phyloP scores from a whole-genome alignment of 208 protist species.

The Crithidia acanthocephali region DNA sequence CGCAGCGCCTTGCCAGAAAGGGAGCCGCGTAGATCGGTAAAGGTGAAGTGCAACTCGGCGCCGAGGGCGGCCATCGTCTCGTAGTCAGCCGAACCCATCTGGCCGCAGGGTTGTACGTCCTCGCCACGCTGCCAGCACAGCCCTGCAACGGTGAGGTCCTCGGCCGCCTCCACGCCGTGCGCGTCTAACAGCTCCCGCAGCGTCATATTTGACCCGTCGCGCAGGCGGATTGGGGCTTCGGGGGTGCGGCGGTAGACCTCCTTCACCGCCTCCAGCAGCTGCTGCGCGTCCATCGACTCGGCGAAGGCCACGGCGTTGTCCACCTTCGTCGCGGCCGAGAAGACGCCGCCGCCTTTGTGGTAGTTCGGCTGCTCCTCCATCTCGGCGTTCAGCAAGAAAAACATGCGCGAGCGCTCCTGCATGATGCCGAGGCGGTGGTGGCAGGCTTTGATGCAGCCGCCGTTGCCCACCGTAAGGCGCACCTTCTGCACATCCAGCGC shows the following conservation, averaged over 20 bases:
- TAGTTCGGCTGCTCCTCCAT: slow-evolving; percentile 84
- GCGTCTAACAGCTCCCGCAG: slow-evolving; percentile 73
- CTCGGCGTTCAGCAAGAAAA: slow-evolving; percentile 90
- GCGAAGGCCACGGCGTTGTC: slow-evolving; percentile 79
- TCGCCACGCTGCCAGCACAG: slow-evolving; percentile 80
- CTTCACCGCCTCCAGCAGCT: slow-evolving; percentile 80
- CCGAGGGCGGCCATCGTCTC: slow-evolving; percentile 48
- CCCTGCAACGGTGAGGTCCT: slow-evolving; percentile 76
- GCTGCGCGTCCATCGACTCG: slow-evolving; percentile 78
- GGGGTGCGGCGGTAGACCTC: slow-evolving; percentile 70
- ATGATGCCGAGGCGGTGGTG: slow-evolving; percentile 91
- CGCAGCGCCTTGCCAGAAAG: slow-evolving; percentile 64
- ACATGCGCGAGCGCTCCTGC: slow-evolving; percentile 92
- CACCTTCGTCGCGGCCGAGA: slow-evolving; percentile 82
- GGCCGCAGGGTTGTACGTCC: slow-evolving; percentile 22
- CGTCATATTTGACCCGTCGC: slow-evolving; percentile 66
- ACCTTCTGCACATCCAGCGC: slow-evolving; percentile 75
- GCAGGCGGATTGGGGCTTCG: slow-evolving; percentile 54
- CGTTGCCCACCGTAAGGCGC: slow-evolving; percentile 76
- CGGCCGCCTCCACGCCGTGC: slow-evolving; percentile 63
- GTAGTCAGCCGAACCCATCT: slow-evolving; percentile 36
- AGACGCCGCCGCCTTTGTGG: slow-evolving; percentile 85
- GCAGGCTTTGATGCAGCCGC: slow-evolving; percentile 75
- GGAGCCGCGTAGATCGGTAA: slow-evolving; percentile 65
- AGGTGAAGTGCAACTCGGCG: slow-evolving; percentile 85